Conservation (phyloP, 192 early-diverging fungal genomes). For the Entomortierella chlamydospora region DNA sequence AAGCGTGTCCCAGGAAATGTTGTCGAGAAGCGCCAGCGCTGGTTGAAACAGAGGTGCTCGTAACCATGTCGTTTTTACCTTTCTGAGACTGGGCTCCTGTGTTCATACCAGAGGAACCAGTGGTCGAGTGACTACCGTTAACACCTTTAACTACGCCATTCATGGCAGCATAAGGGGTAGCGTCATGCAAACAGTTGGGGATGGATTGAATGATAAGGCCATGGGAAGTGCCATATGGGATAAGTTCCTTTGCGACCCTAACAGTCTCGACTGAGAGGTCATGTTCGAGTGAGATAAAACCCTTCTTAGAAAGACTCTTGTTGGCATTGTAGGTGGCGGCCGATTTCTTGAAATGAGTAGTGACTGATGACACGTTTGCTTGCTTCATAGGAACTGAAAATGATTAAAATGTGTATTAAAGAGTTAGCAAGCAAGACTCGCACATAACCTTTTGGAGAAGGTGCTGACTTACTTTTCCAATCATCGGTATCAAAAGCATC, state of each 20-base stretch:
- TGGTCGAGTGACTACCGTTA: not conserved
- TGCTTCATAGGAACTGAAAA: conserved; percentile 6
- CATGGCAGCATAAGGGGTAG: conserved; percentile 9
- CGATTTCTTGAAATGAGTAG: not conserved
- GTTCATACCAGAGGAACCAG: not conserved
- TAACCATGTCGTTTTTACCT: not conserved
- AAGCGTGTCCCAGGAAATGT: not conserved
- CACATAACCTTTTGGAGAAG: no score
- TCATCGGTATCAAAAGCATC: conserved; percentile 52
- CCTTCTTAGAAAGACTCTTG: not conserved
- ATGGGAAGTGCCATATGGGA: conserved; percentile 8
- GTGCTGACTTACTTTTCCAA: conserved; percentile 51
- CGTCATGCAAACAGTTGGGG: conserved; percentile 28
- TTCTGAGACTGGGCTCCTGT: not conserved
- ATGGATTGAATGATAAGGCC: conserved; percentile 14
- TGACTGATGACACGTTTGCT: not conserved
- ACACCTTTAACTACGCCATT: not conserved
- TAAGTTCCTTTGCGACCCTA: conserved; percentile 14
- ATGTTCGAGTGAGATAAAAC: conserved; percentile 47
- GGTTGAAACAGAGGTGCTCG: not conserved
- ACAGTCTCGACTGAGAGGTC: conserved; percentile 16
- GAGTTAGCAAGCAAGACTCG: not conserved
- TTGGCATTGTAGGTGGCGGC: not conserved
- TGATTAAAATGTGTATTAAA: conserved; percentile 1
- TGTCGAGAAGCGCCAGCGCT: not conserved